phyloP scores from a whole-genome alignment of 192 early-diverging fungal genomes.

The Coemansia sp. region DNA sequence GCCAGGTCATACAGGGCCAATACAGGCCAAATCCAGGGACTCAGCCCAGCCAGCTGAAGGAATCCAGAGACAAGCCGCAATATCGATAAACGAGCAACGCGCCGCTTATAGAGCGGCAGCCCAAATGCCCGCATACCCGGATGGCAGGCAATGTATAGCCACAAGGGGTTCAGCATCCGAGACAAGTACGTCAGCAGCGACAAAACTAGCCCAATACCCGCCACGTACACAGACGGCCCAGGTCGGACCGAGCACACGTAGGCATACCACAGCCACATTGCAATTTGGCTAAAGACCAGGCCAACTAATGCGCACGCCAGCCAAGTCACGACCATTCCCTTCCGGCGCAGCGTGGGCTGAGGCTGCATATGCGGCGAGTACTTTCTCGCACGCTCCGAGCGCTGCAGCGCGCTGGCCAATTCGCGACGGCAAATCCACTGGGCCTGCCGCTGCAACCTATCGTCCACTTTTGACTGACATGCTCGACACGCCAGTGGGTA shows the following conservation, averaged over 20 bases:
- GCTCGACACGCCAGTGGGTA: conserved; percentile 38
- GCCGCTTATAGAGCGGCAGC: conserved; percentile 26
- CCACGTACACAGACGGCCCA: neutral
- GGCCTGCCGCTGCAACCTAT: conserved; percentile 33
- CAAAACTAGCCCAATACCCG: conserved; percentile 4
- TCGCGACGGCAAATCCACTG: conserved; percentile 34
- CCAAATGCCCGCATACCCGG: conserved; percentile 33
- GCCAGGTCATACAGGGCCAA: conserved; percentile 19
- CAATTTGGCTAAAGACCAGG: conserved; percentile 9
- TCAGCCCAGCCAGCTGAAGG: neutral
- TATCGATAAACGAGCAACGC: conserved; percentile 13
- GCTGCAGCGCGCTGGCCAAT: conserved; percentile 29
- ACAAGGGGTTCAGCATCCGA: conserved; percentile 42
- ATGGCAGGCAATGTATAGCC: conserved; percentile 29
- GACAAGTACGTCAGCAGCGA: conserved; percentile 13
- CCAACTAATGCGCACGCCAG: conserved; percentile 12
- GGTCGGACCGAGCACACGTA: neutral
- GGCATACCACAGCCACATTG: conserved; percentile 18
- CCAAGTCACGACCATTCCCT: conserved; percentile 29
- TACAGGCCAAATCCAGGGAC: neutral
- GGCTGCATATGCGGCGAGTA: conserved; percentile 10
- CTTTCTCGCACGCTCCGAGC: conserved; percentile 22
- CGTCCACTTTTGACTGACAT: conserved; percentile 40
- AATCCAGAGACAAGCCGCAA: conserved; percentile 14
- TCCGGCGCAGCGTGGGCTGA: conserved; percentile 35